Percentiles rank a stretch among this genome's conserved stretches.
Evolutionary conservation across 2,329 filamentous ascomycete species (phyloP).

Genomic region (Epichloe hybrida): DNA sequence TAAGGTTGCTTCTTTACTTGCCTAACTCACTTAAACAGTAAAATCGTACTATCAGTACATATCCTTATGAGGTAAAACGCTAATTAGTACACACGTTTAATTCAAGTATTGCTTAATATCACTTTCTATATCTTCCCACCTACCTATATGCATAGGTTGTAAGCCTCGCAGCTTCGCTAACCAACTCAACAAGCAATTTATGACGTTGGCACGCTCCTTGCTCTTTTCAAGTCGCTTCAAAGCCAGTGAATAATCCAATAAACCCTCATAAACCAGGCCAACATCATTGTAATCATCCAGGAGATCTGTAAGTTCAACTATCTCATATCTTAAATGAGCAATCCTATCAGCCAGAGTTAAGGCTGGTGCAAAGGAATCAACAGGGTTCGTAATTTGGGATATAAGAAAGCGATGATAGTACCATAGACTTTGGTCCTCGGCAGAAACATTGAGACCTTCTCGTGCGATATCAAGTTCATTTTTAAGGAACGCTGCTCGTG

Average conservation of each 20-base stretch:
- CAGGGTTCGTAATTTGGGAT: neutral
- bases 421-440: slow-evolving; percentile 4
- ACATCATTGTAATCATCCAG: slow-evolving; percentile 2
- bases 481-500: neutral
- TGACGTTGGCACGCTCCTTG: neutral
- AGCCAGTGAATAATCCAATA: slow-evolving; percentile 1
- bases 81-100: too few relatives aligned
- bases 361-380: neutral
- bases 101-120: neutral
- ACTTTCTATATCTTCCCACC: neutral
- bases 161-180: neutral
- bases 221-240: neutral
- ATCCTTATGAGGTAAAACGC: too few relatives aligned
- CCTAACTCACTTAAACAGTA: too few relatives aligned
- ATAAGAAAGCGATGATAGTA: slow-evolving; percentile 3
- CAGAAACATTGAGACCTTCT: slow-evolving; percentile 1
- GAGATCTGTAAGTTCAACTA: neutral
- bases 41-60: too few relatives aligned
- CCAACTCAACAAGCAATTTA: neutral
- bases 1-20: too few relatives aligned
- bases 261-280: slow-evolving; percentile 2
- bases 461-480: neutral
- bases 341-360: neutral
- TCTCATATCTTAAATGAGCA: slow-evolving; percentile 1
- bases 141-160: slow-evolving; percentile 1